Evolutionary conservation across 495 filamentous ascomycete species (phyloP), one percentile per base, ranked within the genome.

Genomic region (Aeminium ludgeri): DNA sequence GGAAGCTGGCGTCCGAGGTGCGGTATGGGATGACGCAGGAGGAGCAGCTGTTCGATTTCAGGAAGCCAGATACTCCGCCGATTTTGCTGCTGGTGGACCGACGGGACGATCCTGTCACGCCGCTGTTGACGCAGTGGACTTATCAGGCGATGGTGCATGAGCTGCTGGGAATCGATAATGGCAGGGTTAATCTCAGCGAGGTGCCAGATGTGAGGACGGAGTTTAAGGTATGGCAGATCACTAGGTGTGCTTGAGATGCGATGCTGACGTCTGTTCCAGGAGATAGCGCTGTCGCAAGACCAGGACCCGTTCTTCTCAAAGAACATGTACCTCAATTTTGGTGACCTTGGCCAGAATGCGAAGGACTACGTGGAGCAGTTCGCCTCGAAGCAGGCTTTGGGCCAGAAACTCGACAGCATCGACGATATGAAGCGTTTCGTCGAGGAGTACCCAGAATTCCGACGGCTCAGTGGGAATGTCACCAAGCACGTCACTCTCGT

Each of bases 131-230:
- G 8, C 89, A 97, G 57, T 97, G 89, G 89, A 96, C 89, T 20
- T 97, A 97, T 57, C 89, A 96, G 58, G 91, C 91, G 7, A 96
- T 96, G 89, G 91, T 96, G 1, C 89, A 97, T 55, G 89, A 96
- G 48, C 61, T 95, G 18, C 69, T 96, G 27, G 91, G 89, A 11
- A 94, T 97, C 41, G 69, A 82, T 44, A 94, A 94, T 57, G 89
- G 89, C 15, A 71, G 85, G 16, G 87, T 96, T 3, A 80, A 92
- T 52, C 66, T 97, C 32, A 77, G 74, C 44, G 73, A 82, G 39
- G 80, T 94, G 0, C 86, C 86, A 27, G 89, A 95, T 40, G 73
- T 95, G 36, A 70, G 84, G 37, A 79, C 83, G 12, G 89, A 97
- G 61, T 67, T 96, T 19, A 85, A 81, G 59, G 61, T 61, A 55